Base-by-base conservation (phyloP, 768 basidiomycete species). In the Auriculariales sp. region DNA sequence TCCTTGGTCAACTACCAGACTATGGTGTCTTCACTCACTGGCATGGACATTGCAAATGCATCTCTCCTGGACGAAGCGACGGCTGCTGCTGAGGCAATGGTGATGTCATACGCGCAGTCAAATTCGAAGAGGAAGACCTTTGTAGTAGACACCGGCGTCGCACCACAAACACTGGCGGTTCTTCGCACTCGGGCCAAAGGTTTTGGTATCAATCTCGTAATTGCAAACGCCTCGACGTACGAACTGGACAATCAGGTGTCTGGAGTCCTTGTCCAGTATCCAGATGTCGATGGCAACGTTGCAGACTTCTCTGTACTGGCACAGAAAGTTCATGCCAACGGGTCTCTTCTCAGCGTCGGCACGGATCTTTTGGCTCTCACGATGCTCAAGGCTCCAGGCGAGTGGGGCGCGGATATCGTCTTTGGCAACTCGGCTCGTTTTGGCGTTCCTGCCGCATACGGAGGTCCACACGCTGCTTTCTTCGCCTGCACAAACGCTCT, bases 351-450 rank as follows among this genome's bases (percentile, higher is more conserved):
- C 47, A 74, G 85, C 4, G 87, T 83, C 56, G 90, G 90, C 14
- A 90, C 89, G 10, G 94, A 99, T 66, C 75, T 99, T 48, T 74
- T 99, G 33, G 90, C 94, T 1, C 70, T 98, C 62, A 90, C 92
- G 2, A 73, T 91, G 72, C 72, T 99, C 52, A 90, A 87, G 57
- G 89, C 94, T 27, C 94, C 94, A 12, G 94, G 95, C 50, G 95
- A 98, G 71, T 98, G 94, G 91, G 94, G 94, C 47, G 93, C 92
- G 28, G 94, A 99, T 63, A 78, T 98, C 55, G 93, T 89, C 6
- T 70, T 94, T 39, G 95, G 95, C 32, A 97, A 94, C 63, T 90
- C 91, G 14, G 94, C 86, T 28, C 79, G 95, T 15, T 99, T 99
- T 59, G 95, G 95, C 60, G 94, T 99, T 14, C 93, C 94, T 17